Evolutionary conservation across 1,284 basidiomycete genomes (phyloP).

Genomic region (Trametes hirsuta): DNA sequence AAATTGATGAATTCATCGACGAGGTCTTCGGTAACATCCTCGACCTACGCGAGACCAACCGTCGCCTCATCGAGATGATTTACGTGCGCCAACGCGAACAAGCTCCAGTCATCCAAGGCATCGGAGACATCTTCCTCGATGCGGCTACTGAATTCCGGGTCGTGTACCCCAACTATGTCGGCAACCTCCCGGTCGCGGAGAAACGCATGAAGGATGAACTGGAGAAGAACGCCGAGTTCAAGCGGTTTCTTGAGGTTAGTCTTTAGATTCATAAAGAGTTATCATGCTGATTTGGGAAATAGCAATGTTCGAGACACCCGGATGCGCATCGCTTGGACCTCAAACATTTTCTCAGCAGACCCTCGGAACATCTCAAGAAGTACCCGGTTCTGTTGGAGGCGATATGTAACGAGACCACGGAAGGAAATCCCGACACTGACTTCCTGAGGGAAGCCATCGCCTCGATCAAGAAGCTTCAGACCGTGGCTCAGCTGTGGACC

Average conservation of each 20-base stretch:
- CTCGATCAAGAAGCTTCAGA: conserved; percentile 78
- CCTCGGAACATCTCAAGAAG: conserved; percentile 87
- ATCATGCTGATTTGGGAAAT: not conserved
- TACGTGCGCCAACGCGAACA: conserved; percentile 90
- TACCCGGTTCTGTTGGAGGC: conserved; percentile 90
- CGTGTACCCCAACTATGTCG: conserved; percentile 87
- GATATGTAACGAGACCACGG: conserved; percentile 79
- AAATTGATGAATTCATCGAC: conserved; percentile 82
- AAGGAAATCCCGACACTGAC: conserved; percentile 80
- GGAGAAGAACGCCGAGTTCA: conserved; percentile 82
- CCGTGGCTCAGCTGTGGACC: conserved; percentile 77
- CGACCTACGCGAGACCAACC: conserved; percentile 83
- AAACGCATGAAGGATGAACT: conserved; percentile 85
- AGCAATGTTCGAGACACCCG: conserved; percentile 64
- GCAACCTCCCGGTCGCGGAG: conserved; percentile 86
- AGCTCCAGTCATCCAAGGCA: conserved; percentile 78
- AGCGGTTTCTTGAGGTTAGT: conserved; percentile 83
- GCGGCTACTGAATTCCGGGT: conserved; percentile 88
- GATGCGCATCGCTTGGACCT: conserved; percentile 83
- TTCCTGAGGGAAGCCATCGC: conserved; percentile 77
- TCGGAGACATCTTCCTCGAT: conserved; percentile 91
- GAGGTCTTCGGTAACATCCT: conserved; percentile 89
- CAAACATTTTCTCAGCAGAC: conserved; percentile 85
- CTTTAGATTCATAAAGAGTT: conserved; percentile 19
- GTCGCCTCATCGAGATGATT: conserved; percentile 82